Percentiles rank a stretch among this genome's conserved stretches.
phyloP scores from a whole-genome alignment of 176 grass and related monocot species.

The Eragrostis nindensis region DNA sequence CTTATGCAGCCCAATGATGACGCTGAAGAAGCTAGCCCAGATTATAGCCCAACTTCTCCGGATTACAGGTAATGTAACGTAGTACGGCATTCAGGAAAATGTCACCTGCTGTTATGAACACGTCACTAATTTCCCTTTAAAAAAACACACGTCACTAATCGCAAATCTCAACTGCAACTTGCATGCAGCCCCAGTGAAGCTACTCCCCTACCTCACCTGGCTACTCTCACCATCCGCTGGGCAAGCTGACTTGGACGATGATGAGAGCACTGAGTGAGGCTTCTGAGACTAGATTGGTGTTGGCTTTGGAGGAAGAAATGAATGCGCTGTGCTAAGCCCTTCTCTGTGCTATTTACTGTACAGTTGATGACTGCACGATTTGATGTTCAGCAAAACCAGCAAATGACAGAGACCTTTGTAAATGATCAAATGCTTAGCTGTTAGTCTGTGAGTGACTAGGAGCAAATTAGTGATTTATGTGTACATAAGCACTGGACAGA shows the following conservation, averaged over 20 bases:
- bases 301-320: not conserved
- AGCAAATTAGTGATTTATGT: no score
- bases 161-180: not conserved
- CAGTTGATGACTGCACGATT: no score
- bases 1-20: conserved; percentile 62
- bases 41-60: conserved; percentile 93
- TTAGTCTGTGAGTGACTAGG: no score
- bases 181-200: conserved; percentile 77
- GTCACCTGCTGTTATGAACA: not conserved
- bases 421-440: no score
- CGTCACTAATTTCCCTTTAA: no score
- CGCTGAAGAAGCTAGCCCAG: conserved; percentile 60
- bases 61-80: conserved; percentile 66
- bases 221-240: conserved; percentile 78
- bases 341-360: no score
- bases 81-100: not conserved
- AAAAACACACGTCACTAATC: no score
- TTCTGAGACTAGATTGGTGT: not conserved
- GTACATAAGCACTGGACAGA: no score
- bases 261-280: conserved; percentile 39
- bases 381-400: no score
- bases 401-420: no score
- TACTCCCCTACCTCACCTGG: conserved; percentile 86
- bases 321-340: no score
- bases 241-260: conserved; percentile 54